Evolutionary conservation across 1,139 yeast species (phyloP).

Genomic region (Blastobotrys buckinghamii): DNA sequence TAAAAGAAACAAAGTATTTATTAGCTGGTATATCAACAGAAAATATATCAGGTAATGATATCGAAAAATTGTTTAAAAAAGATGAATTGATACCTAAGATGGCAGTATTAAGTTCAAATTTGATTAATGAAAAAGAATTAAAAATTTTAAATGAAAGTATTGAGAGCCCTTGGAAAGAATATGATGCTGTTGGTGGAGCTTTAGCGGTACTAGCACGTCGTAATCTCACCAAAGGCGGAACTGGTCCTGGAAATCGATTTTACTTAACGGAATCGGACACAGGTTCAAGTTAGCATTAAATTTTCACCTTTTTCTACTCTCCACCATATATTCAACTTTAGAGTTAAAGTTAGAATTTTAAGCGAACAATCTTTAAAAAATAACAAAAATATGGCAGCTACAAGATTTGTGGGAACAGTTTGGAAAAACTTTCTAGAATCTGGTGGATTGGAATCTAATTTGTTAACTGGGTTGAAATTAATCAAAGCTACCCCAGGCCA

Average conservation of each 20-base stretch:
- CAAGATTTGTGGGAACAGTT: constrained; percentile 15
- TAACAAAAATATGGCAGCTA: constrained; percentile 2
- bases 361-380: neutral
- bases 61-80: neutral
- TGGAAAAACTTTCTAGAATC: constrained; percentile 33
- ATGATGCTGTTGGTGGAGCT: neutral
- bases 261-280: neutral
- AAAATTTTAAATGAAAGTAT: neutral
- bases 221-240: constrained; percentile 7
- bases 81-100: neutral
- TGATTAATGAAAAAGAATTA: neutral
- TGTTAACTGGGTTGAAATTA: constrained; percentile 25
- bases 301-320: too few relatives aligned
- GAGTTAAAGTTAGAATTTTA: too few relatives aligned
- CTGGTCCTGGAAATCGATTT: constrained; percentile 12
- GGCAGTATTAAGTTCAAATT: neutral
- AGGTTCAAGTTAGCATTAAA: too few relatives aligned
- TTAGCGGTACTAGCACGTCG: constrained; percentile 6
- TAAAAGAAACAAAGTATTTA: neutral
- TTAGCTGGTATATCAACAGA: neutral
- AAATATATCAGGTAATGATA: neutral
- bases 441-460: constrained; percentile 36
- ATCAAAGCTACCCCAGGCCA: constrained; percentile 32
- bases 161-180: neutral
- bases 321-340: too few relatives aligned